Evolutionary conservation across 495 filamentous ascomycete genomes (phyloP).

Genomic region (Wilcoxina mikolae): DNA sequence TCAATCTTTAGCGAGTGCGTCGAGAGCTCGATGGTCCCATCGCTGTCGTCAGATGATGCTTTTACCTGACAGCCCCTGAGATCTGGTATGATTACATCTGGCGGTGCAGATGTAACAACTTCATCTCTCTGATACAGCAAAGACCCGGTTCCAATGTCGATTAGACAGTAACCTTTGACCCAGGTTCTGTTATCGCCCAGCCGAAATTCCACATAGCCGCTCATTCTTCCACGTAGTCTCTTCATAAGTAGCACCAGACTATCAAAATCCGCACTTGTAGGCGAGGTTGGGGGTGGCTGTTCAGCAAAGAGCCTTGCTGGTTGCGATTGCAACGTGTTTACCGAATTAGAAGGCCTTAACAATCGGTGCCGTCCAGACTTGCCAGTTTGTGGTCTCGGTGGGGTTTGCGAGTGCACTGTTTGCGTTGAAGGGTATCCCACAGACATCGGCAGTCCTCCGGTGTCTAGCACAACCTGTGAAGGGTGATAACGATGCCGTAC

Average conservation of each 20-base stretch:
- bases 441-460: background rate
- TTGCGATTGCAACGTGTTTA: slow-evolving; percentile 22
- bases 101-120: slow-evolving; percentile 35
- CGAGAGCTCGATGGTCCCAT: slow-evolving; percentile 63
- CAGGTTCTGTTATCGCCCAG: slow-evolving; percentile 40
- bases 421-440: slow-evolving; percentile 26
- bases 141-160: slow-evolving; percentile 50
- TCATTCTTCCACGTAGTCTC: slow-evolving; percentile 52
- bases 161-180: slow-evolving; percentile 47
- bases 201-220: slow-evolving; percentile 52
- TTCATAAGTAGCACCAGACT: slow-evolving; percentile 55
- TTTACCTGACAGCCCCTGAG: slow-evolving; percentile 74
- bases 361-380: slow-evolving; percentile 21
- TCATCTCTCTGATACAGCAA: slow-evolving; percentile 45
- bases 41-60: slow-evolving; percentile 45
- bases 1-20: slow-evolving; percentile 53
- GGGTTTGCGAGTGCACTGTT: slow-evolving; percentile 12
- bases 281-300: background rate
- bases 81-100: slow-evolving; percentile 51
- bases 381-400: background rate
- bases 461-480: slow-evolving; percentile 13
- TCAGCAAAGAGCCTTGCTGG: slow-evolving; percentile 8
- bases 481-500: slow-evolving; percentile 14
- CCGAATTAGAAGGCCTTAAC: slow-evolving; percentile 23
- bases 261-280: slow-evolving; percentile 40